Evolutionary conservation across 306 rosid genomes (phyloP).

Genomic region (Cercis canadensis): DNA sequence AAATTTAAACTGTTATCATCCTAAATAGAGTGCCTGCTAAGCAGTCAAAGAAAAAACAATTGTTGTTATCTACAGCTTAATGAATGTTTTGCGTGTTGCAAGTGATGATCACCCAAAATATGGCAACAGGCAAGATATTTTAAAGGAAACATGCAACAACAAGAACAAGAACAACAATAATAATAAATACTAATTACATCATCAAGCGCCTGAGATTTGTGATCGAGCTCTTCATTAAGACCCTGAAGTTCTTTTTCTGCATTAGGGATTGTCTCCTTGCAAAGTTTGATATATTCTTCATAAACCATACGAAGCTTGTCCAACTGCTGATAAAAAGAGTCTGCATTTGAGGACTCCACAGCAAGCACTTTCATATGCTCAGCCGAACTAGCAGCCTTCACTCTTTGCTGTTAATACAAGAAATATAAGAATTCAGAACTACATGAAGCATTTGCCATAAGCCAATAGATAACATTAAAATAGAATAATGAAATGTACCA

Average conservation of each 20-base stretch:
- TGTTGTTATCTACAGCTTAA: neutral
- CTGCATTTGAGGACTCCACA: slow-evolving; percentile 68
- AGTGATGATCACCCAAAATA: neutral
- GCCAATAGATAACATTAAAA: slow-evolving; percentile 22
- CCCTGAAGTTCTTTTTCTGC: slow-evolving; percentile 72
- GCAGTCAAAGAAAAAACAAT: too few relatives aligned
- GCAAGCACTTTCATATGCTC: slow-evolving; percentile 84
- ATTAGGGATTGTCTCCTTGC: slow-evolving; percentile 78
- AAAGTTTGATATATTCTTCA: slow-evolving; percentile 81
- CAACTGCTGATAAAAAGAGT: slow-evolving; percentile 84
- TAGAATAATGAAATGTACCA: slow-evolving; percentile 35
- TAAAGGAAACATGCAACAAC: slow-evolving; percentile 31
- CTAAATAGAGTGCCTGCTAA: too few relatives aligned
- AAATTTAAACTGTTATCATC: too few relatives aligned
- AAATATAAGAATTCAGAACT: slow-evolving; percentile 39
- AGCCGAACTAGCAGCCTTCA: slow-evolving; percentile 78
- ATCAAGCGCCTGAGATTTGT: slow-evolving; percentile 77
- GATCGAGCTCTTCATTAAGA: slow-evolving; percentile 70
- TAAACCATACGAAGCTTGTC: slow-evolving; percentile 84
- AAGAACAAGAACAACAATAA: slow-evolving; percentile 5
- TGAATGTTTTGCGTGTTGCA: slow-evolving; percentile 9
- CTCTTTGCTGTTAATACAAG: slow-evolving; percentile 76
- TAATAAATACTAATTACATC: slow-evolving; percentile 57
- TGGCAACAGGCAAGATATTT: slow-evolving; percentile 25
- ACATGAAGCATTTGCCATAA: slow-evolving; percentile 23